Percentiles rank a stretch among this genome's conserved stretches.
Evolutionary conservation across 192 early-diverging fungal species (phyloP).

Genomic region (Chytriomyces hyalinus): DNA sequence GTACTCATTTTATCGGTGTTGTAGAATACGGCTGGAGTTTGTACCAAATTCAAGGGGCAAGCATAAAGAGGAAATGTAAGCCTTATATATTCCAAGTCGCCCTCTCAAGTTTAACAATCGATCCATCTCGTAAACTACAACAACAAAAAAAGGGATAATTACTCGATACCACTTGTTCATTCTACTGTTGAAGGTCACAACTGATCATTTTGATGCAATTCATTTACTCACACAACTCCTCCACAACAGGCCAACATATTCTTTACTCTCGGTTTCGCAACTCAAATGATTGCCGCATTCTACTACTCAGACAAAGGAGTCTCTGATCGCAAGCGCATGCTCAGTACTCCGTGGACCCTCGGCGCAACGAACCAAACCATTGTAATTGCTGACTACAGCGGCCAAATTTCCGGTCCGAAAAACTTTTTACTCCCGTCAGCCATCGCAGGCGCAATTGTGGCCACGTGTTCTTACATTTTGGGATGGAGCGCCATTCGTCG

Average conservation of each 20-base stretch:
- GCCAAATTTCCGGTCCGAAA: neutral
- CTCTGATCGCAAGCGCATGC: neutral
- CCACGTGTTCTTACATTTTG: constrained; percentile 8
- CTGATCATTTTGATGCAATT: neutral
- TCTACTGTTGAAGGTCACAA: constrained; percentile 24
- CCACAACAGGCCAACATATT: constrained; percentile 24
- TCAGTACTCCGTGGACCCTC: constrained; percentile 20
- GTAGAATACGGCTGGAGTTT: constrained; percentile 32
- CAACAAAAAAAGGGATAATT: constrained; percentile 23
- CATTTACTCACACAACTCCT: neutral
- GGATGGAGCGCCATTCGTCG: constrained; percentile 28
- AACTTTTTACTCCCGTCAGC: constrained; percentile 16
- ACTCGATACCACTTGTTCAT: constrained; percentile 35
- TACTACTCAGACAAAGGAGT: constrained; percentile 31
- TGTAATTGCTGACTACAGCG: neutral
- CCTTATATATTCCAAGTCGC: neutral
- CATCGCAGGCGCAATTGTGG: constrained; percentile 1
- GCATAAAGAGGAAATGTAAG: constrained; percentile 30
- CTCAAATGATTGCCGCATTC: constrained; percentile 31
- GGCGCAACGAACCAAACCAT: neutral
- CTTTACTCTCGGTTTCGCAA: constrained; percentile 31
- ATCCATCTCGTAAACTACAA: neutral
- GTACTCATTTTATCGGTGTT: neutral
- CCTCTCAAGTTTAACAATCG: neutral
- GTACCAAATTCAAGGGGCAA: constrained; percentile 33